Evolutionary conservation across 208 protist species (phyloP), one percentile per base, ranked within the genome.

Genomic region (Leptomonas pyrrhocoris): DNA sequence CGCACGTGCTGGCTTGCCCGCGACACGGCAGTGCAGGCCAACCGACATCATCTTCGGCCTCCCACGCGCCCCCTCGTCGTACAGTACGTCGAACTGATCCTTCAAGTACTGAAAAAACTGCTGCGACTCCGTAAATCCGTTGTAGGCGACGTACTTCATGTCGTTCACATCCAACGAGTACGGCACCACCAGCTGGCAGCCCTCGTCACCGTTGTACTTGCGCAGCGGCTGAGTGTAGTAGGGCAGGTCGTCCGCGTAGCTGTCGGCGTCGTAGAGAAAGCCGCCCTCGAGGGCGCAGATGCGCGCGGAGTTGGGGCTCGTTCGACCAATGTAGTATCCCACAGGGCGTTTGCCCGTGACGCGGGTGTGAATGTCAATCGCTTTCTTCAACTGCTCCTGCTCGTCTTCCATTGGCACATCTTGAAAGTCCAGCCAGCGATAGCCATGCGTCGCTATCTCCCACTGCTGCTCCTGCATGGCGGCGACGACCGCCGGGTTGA

Each of bases 181-280:
- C 1, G 73, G 73, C 46, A 83, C 73, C 16, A 83, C 60, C 16
- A 83, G 63, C 56, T 79, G 70, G 40, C 64, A 83, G 34, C 73
- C 67, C 11, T 16, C 54, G 28, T 76, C 73, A 3, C 64, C 50
- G 46, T 72, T 45, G 53, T 57, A 40, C 51, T 67, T 25, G 48
- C 58, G 69, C 15, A 76, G 74, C 1, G 78, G 73, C 61, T 74
- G 78, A 12, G 73, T 83, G 63, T 83, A 73, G 65, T 83, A 83
- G 31, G 68, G 78, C 9, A 75, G 46, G 31, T 79, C 68, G 36
- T 79, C 78, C 12, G 73, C 78, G 63, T 83, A 83, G 69, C 78
- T 79, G 65, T 79, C 73, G 18, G 65, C 38, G 62, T 79, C 73
- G 73, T 83, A 79, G n/a, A 79, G 62, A 43, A 79, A 83, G n/a